Conservation (phyloP, 805 yeast genomes). For the Kodamaea fukazawae region DNA sequence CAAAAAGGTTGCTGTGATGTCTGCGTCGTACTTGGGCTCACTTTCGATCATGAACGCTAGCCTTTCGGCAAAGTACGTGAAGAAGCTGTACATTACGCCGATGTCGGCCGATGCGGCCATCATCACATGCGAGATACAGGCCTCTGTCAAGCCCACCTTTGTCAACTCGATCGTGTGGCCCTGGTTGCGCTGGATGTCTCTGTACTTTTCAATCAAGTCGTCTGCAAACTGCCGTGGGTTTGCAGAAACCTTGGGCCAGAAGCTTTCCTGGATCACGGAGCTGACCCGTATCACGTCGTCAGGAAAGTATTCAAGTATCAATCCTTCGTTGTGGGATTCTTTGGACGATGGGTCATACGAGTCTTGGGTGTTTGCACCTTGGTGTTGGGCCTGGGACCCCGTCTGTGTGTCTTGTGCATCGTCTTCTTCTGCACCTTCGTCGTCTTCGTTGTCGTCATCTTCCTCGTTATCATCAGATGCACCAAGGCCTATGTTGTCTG, state of each 20-base stretch:
- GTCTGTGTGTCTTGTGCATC: no score
- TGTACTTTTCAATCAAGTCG: constrained; percentile 4
- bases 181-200: no score
- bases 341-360: no score
- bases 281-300: constrained; percentile 2
- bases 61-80: not conserved
- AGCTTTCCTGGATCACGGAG: constrained; percentile 1
- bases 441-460: no score
- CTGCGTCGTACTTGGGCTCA: not conserved
- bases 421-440: no score
- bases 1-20: not conserved
- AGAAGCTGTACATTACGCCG: constrained; percentile 4
- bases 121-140: constrained; percentile 11
- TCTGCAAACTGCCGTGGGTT: constrained; percentile 3
- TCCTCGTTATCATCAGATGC: no score
- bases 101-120: constrained; percentile 10
- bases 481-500: no score
- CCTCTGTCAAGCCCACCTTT: constrained; percentile 12
- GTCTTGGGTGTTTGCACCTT: no score
- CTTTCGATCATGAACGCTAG: not conserved
- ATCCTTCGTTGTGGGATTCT: not conserved
- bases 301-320: constrained; percentile 8
- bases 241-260: constrained; percentile 4
- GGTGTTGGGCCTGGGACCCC: no score
- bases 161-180: constrained; percentile 3